phyloP scores from a whole-genome alignment of 768 basidiomycete species.

The Russula earlei region DNA sequence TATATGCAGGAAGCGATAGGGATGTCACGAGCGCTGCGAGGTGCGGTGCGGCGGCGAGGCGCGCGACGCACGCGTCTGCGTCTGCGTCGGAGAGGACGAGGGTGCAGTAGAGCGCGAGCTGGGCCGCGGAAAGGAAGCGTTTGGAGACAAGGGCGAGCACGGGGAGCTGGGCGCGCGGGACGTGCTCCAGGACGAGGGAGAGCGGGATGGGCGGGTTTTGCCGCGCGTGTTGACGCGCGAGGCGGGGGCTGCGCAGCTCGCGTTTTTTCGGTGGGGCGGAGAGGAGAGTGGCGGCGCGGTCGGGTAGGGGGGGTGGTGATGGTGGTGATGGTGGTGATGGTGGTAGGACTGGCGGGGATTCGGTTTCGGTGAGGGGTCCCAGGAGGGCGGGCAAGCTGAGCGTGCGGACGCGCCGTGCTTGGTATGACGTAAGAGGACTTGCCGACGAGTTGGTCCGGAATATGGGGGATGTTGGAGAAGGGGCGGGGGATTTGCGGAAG shows the following conservation, averaged over 20 bases:
- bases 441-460: neutral
- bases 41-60: slow-evolving; percentile 22
- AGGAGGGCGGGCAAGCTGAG: slow-evolving; percentile 12
- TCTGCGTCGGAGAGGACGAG: slow-evolving; percentile 19
- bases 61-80: slow-evolving; percentile 22
- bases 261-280: neutral
- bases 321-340: no score
- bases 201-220: slow-evolving; percentile 13
- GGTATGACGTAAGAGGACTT: neutral
- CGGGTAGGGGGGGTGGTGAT: no score
- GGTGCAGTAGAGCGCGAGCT: slow-evolving; percentile 22
- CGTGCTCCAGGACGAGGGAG: slow-evolving; percentile 19
- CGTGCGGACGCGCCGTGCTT: slow-evolving; percentile 3
- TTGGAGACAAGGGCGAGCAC: slow-evolving; percentile 23
- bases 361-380: neutral
- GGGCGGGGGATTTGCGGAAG: neutral
- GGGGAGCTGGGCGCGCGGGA: slow-evolving; percentile 19
- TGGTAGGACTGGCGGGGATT: no score
- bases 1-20: slow-evolving; percentile 19
- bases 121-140: slow-evolving; percentile 21
- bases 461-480: neutral
- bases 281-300: no score
- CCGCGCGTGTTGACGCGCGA: neutral
- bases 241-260: slow-evolving; percentile 1
- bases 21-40: slow-evolving; percentile 23